Conservation (phyloP, 2,329 filamentous ascomycete species). For the Phialophora chinensis region DNA sequence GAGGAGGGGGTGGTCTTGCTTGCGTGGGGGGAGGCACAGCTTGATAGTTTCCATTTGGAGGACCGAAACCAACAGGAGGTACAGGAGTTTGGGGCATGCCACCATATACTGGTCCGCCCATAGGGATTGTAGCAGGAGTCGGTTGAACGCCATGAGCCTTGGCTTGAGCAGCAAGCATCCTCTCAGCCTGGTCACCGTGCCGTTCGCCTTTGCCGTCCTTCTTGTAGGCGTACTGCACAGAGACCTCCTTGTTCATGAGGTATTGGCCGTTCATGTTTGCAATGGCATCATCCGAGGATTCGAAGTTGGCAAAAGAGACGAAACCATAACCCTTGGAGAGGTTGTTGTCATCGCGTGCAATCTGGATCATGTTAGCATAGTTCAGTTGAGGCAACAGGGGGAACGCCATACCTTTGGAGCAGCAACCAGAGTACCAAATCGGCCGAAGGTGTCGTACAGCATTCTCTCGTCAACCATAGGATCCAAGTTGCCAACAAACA, state of each 20-base stretch:
- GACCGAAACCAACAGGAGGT: slow-evolving; percentile 51
- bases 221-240: slow-evolving; percentile 98
- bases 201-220: slow-evolving; percentile 97
- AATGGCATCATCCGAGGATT: slow-evolving; percentile 89
- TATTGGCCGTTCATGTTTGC: slow-evolving; percentile 95
- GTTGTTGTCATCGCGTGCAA: slow-evolving; percentile 84
- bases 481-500: slow-evolving; percentile 96
- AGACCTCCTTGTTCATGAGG: slow-evolving; percentile 94
- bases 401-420: slow-evolving; percentile 73
- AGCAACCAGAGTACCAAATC: slow-evolving; percentile 84
- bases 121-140: slow-evolving; percentile 72
- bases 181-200: slow-evolving; percentile 91
- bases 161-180: slow-evolving; percentile 87
- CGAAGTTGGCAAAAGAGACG: slow-evolving; percentile 90
- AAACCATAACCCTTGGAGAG: slow-evolving; percentile 96
- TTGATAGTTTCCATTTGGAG: slow-evolving; percentile 50
- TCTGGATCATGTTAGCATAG: slow-evolving; percentile 48
- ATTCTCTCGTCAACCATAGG: slow-evolving; percentile 94
- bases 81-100: slow-evolving; percentile 39
- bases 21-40: slow-evolving; percentile 50
- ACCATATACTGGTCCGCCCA: slow-evolving; percentile 48
- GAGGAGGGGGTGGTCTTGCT: slow-evolving; percentile 62
- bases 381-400: slow-evolving; percentile 1
- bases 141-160: slow-evolving; percentile 93
- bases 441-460: slow-evolving; percentile 91